Evolutionary conservation across 352 stramenopile genomes (phyloP).

Genomic region (Globisporangium cylindrosporum): DNA sequence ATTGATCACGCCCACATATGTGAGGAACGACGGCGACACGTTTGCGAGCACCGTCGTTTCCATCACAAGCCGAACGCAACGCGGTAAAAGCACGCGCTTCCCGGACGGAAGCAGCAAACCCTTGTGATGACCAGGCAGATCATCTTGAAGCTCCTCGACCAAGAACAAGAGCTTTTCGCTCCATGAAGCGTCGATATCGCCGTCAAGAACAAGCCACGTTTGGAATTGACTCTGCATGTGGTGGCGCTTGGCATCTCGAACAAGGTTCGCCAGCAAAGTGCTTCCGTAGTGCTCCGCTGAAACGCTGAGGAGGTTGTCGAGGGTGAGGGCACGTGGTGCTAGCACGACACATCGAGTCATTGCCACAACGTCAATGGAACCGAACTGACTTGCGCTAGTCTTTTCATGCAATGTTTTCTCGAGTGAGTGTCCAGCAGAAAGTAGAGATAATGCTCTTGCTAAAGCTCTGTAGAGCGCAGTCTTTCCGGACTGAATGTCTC

Average conservation of each 20-base stretch:
- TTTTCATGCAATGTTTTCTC: background rate
- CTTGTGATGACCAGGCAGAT: constrained; percentile 12
- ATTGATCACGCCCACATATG: constrained; percentile 41
- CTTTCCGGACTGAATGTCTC: constrained; percentile 46
- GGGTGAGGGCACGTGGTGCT: constrained; percentile 35
- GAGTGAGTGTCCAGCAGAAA: background rate
- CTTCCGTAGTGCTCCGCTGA: constrained; percentile 17
- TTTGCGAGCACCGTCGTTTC: constrained; percentile 49
- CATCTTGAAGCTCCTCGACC: constrained; percentile 21
- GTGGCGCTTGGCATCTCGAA: constrained; percentile 44
- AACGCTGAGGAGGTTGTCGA: constrained; percentile 32
- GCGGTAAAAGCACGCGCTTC: constrained; percentile 37
- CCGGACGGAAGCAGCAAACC: constrained; percentile 35
- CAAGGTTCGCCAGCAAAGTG: constrained; percentile 36
- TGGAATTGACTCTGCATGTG: constrained; percentile 20
- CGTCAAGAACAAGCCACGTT: constrained; percentile 72
- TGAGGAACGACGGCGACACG: constrained; percentile 53
- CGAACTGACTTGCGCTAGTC: background rate
- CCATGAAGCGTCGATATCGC: constrained; percentile 46
- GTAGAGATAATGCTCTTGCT: constrained; percentile 25
- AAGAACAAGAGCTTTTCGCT: constrained; percentile 45
- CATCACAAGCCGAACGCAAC: constrained; percentile 42
- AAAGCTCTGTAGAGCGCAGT: constrained; percentile 47
- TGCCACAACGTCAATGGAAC: constrained; percentile 1
- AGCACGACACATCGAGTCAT: constrained; percentile 32